phyloP scores from a whole-genome alignment of 2,329 filamentous ascomycete genomes.

The Alternaria infectoria region DNA sequence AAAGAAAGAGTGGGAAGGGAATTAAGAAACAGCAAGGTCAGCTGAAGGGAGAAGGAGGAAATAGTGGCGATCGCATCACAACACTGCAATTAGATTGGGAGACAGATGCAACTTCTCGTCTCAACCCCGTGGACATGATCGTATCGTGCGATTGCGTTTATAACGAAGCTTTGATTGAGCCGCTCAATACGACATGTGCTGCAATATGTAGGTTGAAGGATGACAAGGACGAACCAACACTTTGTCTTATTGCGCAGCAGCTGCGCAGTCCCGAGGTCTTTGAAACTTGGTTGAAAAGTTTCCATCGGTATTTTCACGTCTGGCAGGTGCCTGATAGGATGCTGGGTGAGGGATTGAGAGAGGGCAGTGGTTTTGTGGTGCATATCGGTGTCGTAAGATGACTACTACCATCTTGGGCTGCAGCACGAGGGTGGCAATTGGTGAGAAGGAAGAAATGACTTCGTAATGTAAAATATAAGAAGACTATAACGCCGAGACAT shows the following conservation, averaged over 20 bases:
- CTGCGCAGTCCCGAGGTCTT: slow-evolving; percentile 85
- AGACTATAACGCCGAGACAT: neutral
- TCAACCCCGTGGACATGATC: slow-evolving; percentile 71
- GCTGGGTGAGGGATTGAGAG: slow-evolving; percentile 64
- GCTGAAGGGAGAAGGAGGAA: neutral
- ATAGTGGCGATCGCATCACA: slow-evolving; percentile 11
- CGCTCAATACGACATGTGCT: slow-evolving; percentile 80
- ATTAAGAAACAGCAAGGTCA: slow-evolving; percentile 32
- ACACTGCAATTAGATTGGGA: slow-evolving; percentile 82
- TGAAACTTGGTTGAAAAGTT: slow-evolving; percentile 76
- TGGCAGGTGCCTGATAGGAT: slow-evolving; percentile 76
- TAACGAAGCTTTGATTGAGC: slow-evolving; percentile 83
- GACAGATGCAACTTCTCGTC: slow-evolving; percentile 52
- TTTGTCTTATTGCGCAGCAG: slow-evolving; percentile 89
- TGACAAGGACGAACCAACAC: slow-evolving; percentile 56
- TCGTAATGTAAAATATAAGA: neutral
- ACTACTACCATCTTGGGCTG: neutral
- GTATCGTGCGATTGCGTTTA: slow-evolving; percentile 94
- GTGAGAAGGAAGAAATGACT: neutral
- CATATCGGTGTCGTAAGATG: slow-evolving; percentile 66
- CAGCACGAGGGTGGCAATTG: neutral
- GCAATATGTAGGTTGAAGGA: slow-evolving; percentile 71
- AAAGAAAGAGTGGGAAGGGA: slow-evolving; percentile 11
- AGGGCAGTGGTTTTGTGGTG: slow-evolving; percentile 77
- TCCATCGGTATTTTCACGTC: slow-evolving; percentile 69